A percentile compares a stretch with the other conserved stretches of the same genome.
phyloP scores from a whole-genome alignment of 768 basidiomycete genomes.

The Lactarius pseudohatsudake region DNA sequence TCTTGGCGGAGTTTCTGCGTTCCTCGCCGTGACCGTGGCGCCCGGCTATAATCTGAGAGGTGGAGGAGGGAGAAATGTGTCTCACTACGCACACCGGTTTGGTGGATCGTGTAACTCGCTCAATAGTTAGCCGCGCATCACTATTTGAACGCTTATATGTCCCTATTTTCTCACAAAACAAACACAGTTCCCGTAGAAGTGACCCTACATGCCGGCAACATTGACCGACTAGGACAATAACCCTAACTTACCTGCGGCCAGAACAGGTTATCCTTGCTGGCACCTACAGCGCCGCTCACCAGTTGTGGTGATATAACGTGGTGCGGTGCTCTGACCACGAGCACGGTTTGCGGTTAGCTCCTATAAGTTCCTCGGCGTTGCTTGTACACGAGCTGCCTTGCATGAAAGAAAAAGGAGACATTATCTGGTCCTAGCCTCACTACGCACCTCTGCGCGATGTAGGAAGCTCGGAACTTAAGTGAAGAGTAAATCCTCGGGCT shows the following conservation, averaged over 20 bases:
- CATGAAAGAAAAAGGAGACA: neutral
- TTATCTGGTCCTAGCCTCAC: conserved; percentile 12
- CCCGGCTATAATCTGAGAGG: too few species aligned
- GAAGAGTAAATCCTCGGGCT: neutral
- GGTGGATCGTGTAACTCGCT: neutral
- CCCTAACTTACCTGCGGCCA: neutral
- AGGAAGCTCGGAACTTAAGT: neutral
- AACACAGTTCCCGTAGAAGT: too few species aligned
- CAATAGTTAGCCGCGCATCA: neutral
- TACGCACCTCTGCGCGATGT: neutral
- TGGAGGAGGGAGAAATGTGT: conserved; percentile 1
- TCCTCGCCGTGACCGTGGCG: conserved; percentile 1
- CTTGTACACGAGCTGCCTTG: neutral
- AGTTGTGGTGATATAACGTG: conserved; percentile 1
- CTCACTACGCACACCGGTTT: neutral
- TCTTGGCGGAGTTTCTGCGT: conserved; percentile 4
- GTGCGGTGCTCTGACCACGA: neutral
- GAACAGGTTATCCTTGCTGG: neutral
- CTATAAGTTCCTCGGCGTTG: conserved; percentile 7
- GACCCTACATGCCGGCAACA: neutral
- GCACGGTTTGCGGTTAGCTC: neutral
- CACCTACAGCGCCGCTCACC: neutral
- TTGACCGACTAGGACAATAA: neutral
- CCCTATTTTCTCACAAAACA: neutral
- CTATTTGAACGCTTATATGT: neutral